Evolutionary conservation across 352 stramenopile species (phyloP), one percentile per base, ranked within the genome.

Genomic region (Pythium insidiosum): DNA sequence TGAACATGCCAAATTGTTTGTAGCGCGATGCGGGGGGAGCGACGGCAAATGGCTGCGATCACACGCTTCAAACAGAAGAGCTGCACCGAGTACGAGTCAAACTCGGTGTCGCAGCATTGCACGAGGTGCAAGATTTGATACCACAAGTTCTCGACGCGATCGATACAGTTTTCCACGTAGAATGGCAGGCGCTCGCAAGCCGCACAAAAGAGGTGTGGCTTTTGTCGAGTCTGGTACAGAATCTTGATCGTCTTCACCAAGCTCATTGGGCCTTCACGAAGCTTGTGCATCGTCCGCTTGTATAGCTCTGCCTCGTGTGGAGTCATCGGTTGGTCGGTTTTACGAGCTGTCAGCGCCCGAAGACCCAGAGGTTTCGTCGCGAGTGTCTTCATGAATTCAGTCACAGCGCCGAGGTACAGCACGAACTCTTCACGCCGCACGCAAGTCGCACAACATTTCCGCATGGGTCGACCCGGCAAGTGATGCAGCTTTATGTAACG

Each of bases 1-100:
- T 87, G 77, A 3, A 82, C 70, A 34, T 87, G 74, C 77, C 77
- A 89, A 60, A 89, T 86, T 0, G 77, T 89, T 47, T 86, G 77
- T 29, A 87, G 50, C 16, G 77, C 77, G 25, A 89, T 87, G 1
- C 74, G 73, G 13, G 74, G 71, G 13, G 68, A 85, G 0, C 77
- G 67, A 4, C 69, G 69, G 19, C 77, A 89, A 37, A 89, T 84
- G 7, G 73, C 77, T 6, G 67, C 68, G 33, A 89, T 73, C 47
- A 77, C 81, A 1, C 77, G 65, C 49, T 77, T 61, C 20, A 89
- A 48, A 29, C 75, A 85, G 29, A 84, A 83, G 1, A 87, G 57
- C 34, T 89, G 74, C 4, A 71, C 44, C 11, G 63, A 57, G 28
- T 65, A 74, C 2, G 48, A 59, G 2, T 72, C 48, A 5, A 69